A percentile compares a stretch with the other conserved stretches of the same genome.
phyloP scores from a whole-genome alignment of 2,329 filamentous ascomycete species.

The Ascochyta pisi region DNA sequence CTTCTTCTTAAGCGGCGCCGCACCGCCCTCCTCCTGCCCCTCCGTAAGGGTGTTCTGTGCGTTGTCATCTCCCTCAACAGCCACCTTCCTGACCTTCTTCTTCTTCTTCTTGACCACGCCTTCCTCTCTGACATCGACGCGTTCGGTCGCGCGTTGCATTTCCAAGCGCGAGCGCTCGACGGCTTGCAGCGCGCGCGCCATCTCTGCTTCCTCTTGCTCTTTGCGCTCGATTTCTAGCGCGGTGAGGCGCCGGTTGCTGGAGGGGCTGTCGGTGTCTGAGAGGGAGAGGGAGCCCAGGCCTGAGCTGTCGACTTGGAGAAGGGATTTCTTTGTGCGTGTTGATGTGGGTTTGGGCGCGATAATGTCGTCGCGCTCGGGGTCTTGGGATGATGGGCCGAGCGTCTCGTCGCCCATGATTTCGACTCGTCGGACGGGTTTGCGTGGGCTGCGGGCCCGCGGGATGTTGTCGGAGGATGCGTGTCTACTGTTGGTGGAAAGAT shows the following conservation, averaged over 20 bases:
- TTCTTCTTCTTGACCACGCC: constrained; percentile 69
- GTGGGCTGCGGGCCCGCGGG: constrained; percentile 36
- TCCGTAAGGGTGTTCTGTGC: constrained; percentile 50
- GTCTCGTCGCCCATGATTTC: constrained; percentile 59
- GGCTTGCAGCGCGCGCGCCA: constrained; percentile 86
- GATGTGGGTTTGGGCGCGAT: constrained; percentile 29
- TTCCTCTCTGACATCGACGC: constrained; percentile 73
- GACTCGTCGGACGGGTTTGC: constrained; percentile 45
- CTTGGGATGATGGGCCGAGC: constrained; percentile 48
- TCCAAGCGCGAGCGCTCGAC: constrained; percentile 85
- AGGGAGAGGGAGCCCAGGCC: constrained; percentile 77
- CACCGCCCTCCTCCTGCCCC: constrained; percentile 20
- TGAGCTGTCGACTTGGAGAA: constrained; percentile 88
- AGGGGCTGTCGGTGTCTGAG: constrained; percentile 56
- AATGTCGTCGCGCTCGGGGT: constrained; percentile 40
- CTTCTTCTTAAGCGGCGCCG: constrained; percentile 42
- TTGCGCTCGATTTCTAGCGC: constrained; percentile 68
- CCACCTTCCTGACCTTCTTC: constrained; percentile 53
- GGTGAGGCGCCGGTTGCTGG: constrained; percentile 32
- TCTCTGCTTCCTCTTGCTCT: constrained; percentile 82
- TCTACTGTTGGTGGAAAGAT: constrained; percentile 62
- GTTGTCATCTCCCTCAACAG: constrained; percentile 63
- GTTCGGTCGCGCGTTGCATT: constrained; percentile 83
- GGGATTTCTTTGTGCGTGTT: constrained; percentile 62
- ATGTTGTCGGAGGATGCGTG: constrained; percentile 24